A percentile compares a stretch with the other conserved stretches of the same genome.
These are phyloP conservation scores for Aspergillus sp. DNA, from an alignment of 2,329 filamentous ascomycete genomes.

Conservation along the genomic window DNA sequence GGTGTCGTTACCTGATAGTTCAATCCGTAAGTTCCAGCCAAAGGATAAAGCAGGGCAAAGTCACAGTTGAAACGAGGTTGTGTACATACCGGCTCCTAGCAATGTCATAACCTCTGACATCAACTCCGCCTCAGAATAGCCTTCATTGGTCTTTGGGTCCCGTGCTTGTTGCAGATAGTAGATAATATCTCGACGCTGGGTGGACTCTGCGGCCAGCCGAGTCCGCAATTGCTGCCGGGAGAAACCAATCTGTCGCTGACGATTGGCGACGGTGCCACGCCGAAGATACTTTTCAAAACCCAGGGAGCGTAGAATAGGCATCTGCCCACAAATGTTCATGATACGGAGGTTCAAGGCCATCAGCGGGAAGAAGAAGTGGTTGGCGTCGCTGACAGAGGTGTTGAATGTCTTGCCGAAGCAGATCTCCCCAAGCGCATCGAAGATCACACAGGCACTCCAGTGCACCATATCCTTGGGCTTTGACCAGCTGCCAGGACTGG, in stretches of 20 bases:
- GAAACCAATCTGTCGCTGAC: background rate
- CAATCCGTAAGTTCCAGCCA: background rate
- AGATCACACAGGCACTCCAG: background rate
- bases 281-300: background rate
- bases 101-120: background rate
- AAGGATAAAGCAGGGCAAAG: background rate
- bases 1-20: background rate
- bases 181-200: background rate
- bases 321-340: background rate
- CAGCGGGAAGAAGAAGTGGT: background rate
- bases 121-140: background rate
- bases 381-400: background rate
- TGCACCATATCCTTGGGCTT: background rate
- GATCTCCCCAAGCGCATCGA: background rate
- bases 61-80: background rate
- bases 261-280: background rate
- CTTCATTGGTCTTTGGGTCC: background rate
- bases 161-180: background rate
- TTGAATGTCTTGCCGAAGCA: conserved; percentile 1
- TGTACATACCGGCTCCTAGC: background rate
- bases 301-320: background rate
- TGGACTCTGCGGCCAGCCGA: background rate
- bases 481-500: background rate
- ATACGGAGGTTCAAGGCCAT: background rate
- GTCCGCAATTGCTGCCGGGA: background rate